Conservation (phyloP, 371 early-diverging fungal species). For the Circinella umbellata region DNA sequence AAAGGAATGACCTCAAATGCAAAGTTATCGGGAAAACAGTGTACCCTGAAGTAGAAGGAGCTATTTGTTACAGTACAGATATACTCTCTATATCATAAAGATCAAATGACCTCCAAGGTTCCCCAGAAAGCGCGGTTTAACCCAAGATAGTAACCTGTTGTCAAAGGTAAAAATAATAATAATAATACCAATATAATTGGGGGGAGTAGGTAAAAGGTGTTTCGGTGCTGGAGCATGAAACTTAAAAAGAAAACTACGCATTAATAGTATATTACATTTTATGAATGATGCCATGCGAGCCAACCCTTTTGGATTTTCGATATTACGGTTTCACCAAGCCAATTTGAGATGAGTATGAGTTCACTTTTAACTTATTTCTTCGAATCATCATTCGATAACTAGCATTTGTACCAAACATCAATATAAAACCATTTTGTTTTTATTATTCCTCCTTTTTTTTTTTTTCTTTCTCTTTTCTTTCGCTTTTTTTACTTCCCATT, state of each 20-base stretch:
- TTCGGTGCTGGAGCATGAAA: neutral
- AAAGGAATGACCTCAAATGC: neutral
- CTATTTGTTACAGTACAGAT: too few species aligned
- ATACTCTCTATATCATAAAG: too few species aligned
- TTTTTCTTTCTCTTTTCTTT: neutral
- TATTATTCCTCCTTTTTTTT: neutral
- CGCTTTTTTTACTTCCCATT: neutral
- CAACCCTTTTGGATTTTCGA: neutral
- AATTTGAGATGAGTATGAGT: neutral
- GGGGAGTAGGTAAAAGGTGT: neutral
- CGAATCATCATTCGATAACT: neutral
- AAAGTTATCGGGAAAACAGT: neutral
- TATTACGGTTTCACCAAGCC: conserved; percentile 1
- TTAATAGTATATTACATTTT: too few species aligned
- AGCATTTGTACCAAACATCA: neutral
- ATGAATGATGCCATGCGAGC: conserved; percentile 3
- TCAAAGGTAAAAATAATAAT: neutral
- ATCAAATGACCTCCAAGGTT: neutral
- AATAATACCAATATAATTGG: neutral
- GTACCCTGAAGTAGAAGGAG: too few species aligned
- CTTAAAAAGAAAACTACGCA: too few species aligned
- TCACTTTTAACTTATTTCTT: neutral
- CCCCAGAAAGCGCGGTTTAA: neutral
- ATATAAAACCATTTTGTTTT: too few species aligned
- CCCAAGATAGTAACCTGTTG: neutral